Percentiles rank a stretch among this genome's conserved stretches.
phyloP scores from a whole-genome alignment of 2,329 filamentous ascomycete genomes.

The Neofusicoccum kwambonambiense region DNA sequence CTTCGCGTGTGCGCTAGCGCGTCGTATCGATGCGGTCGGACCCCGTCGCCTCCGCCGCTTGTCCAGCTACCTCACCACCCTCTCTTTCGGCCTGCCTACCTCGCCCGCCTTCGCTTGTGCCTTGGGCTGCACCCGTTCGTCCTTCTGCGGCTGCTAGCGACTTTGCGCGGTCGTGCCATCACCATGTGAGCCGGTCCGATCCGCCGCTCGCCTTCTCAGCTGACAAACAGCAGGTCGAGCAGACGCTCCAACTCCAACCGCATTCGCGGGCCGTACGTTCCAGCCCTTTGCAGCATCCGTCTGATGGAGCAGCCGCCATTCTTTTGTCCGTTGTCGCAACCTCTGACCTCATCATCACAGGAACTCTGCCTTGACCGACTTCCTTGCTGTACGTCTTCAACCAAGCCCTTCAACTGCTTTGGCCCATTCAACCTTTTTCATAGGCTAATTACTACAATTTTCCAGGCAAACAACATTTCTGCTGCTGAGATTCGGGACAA shows the following conservation, averaged over 20 bases:
- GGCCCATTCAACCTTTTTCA: background rate
- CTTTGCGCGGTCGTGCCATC: background rate
- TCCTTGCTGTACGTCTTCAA: conserved; percentile 52
- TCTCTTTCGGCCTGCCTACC: background rate
- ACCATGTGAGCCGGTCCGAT: conserved; percentile 6
- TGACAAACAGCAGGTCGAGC: conserved; percentile 23
- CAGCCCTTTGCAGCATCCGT: no score
- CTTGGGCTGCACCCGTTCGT: background rate
- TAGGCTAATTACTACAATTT: background rate
- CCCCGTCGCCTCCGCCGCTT: background rate
- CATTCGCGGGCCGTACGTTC: conserved; percentile 55
- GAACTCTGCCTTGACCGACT: conserved; percentile 67
- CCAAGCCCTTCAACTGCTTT: conserved; percentile 27
- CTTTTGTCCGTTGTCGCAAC: background rate
- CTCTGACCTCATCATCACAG: background rate
- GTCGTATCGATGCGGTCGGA: background rate
- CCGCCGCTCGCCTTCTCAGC: background rate
- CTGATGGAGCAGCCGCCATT: background rate
- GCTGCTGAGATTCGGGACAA: conserved; percentile 62
- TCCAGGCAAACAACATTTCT: conserved; percentile 70
- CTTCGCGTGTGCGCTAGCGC: conserved; percentile 15
- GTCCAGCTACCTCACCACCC: background rate
- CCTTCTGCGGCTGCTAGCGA: no score
- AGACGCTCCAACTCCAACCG: conserved; percentile 40
- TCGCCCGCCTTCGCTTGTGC: background rate